Conservation (phyloP, 768 basidiomycete genomes). For the Baorangia bicolor region DNA sequence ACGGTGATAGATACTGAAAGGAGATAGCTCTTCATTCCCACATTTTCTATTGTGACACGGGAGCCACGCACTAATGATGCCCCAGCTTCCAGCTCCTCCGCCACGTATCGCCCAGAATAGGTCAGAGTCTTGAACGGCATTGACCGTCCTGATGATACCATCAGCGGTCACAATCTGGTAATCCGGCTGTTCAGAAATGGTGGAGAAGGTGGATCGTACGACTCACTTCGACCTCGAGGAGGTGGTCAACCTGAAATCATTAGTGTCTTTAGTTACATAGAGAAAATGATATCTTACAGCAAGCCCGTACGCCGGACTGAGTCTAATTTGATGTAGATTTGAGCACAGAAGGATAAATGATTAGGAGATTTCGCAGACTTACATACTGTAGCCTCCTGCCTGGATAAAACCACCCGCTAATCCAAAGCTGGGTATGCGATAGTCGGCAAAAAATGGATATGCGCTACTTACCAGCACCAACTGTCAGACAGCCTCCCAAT, state of each 20-base stretch:
- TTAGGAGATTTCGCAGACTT: not conserved
- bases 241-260: slow-evolving; percentile 41
- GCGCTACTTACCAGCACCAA: slow-evolving; percentile 11
- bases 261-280: not conserved
- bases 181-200: not conserved
- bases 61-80: slow-evolving; percentile 36
- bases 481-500: slow-evolving; percentile 18
- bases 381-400: slow-evolving; percentile 46
- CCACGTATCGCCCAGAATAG: slow-evolving; percentile 57
- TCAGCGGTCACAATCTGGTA: slow-evolving; percentile 40
- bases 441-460: too few relatives aligned
- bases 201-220: not conserved
- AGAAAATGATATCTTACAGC: not conserved
- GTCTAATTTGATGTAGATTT: not conserved
- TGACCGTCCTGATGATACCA: slow-evolving; percentile 40
- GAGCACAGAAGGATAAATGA: not conserved
- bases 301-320: slow-evolving; percentile 20
- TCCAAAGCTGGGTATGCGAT: not conserved
- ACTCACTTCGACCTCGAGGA: slow-evolving; percentile 39
- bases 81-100: slow-evolving; percentile 50
- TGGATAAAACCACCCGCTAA: slow-evolving; percentile 43
- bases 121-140: slow-evolving; percentile 40
- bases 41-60: not conserved
- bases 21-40: not conserved
- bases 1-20: slow-evolving; percentile 16